Conservation (phyloP, 306 rosid species). For the Comarum palustre region DNA sequence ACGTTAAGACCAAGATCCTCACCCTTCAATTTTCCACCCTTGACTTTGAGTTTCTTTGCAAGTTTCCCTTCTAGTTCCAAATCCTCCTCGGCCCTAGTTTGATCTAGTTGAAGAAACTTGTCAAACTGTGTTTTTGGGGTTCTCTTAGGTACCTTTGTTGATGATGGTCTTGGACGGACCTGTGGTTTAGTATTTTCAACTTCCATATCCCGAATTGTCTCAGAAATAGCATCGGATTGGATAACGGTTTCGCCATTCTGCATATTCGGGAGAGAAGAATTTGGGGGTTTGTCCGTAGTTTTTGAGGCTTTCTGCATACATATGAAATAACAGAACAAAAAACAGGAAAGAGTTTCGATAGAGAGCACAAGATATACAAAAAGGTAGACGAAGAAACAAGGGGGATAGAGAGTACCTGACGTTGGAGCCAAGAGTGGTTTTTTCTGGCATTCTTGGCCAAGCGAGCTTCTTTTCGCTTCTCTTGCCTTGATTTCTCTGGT, state of each 20-base stretch:
- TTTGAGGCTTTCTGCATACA: constrained; percentile 37
- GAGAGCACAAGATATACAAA: too few relatives aligned
- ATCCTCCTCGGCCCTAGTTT: constrained; percentile 43
- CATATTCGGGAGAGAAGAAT: constrained; percentile 17
- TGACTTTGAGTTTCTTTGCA: constrained; percentile 82
- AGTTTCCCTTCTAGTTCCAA: constrained; percentile 75
- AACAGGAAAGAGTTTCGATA: too few relatives aligned
- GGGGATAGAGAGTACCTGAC: constrained; percentile 35
- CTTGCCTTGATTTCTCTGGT: constrained; percentile 54
- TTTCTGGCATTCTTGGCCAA: constrained; percentile 46
- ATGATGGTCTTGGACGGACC: constrained; percentile 17
- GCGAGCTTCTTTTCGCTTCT: constrained; percentile 66
- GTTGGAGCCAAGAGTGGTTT: constrained; percentile 51
- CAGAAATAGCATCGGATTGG: constrained; percentile 17
- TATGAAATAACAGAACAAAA: constrained; percentile 4
- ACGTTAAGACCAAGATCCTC: constrained; percentile 61
- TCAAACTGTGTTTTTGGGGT: constrained; percentile 42
- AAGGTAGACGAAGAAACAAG: neutral
- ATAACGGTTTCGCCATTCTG: constrained; percentile 20
- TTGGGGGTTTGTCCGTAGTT: constrained; percentile 18
- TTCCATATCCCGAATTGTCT: constrained; percentile 19
- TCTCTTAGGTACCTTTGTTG: constrained; percentile 30
- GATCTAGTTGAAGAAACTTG: constrained; percentile 35
- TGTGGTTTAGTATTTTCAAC: constrained; percentile 14
- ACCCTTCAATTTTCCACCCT: constrained; percentile 67